These are phyloP conservation scores for Talaromyces sp. DNA, from an alignment of 2,329 filamentous ascomycete genomes.

Conservation along the genomic window DNA sequence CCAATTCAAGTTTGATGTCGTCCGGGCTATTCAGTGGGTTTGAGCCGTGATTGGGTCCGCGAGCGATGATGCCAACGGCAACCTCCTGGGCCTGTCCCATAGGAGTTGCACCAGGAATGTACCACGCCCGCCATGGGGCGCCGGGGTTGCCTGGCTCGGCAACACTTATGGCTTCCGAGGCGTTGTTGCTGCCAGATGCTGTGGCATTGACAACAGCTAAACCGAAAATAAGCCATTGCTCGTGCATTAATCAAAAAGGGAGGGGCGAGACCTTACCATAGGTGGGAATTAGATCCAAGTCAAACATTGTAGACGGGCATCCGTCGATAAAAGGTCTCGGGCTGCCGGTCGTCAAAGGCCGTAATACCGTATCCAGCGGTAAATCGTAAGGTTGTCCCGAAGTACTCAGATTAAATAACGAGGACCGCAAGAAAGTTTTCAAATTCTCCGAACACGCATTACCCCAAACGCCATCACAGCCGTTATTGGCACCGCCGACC, in stretches of 20 bases:
- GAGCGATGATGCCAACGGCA: conserved; percentile 39
- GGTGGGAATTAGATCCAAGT: conserved; percentile 35
- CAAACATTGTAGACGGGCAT: conserved; percentile 35
- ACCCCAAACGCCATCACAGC: conserved; percentile 41
- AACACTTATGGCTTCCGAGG: conserved; percentile 28
- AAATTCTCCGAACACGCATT: conserved; percentile 33
- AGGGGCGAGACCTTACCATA: conserved; percentile 28
- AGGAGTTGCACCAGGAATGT: conserved; percentile 35
- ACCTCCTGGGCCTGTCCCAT: conserved; percentile 37
- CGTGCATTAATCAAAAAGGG: neutral
- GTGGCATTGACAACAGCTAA: conserved; percentile 36
- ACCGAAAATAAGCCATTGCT: conserved; percentile 2
- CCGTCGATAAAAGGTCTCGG: conserved; percentile 26
- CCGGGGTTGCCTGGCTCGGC: conserved; percentile 31
- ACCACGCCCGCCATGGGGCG: conserved; percentile 39
- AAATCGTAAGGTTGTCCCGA: conserved; percentile 31
- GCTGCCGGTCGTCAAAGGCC: conserved; percentile 27
- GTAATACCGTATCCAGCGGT: conserved; percentile 33
- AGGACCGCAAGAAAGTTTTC: conserved; percentile 29
- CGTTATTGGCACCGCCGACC: conserved; percentile 36
- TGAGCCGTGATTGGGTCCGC: conserved; percentile 32
- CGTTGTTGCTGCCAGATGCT: conserved; percentile 11
- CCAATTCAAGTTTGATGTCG: conserved; percentile 38
- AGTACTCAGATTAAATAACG: conserved; percentile 30
- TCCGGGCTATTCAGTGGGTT: conserved; percentile 27